These are phyloP conservation scores for Amanita muscaria DNA, from an alignment of 768 basidiomycete species.

Conservation along the genomic window DNA sequence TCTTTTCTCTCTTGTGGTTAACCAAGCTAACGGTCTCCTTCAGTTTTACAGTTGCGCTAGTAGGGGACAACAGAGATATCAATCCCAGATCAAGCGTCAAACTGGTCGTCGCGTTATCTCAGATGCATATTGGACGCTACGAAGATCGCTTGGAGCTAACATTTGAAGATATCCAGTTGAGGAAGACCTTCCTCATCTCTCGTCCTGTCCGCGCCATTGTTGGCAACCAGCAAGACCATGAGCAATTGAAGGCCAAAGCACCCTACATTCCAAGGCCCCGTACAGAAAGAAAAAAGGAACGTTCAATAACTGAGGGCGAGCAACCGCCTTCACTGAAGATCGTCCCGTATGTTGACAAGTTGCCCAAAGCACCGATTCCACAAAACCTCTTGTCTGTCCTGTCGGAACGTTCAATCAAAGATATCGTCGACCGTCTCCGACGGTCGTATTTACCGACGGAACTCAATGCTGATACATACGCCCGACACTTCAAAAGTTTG, in stretches of 20 bases:
- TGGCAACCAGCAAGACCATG: conserved; percentile 37
- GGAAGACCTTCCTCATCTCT: conserved; percentile 39
- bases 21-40: background rate
- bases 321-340: conserved; percentile 31
- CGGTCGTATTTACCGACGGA: conserved; percentile 30
- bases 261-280: conserved; percentile 39
- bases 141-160: conserved; percentile 46
- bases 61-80: conserved; percentile 16
- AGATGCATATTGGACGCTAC: conserved; percentile 35
- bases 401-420: conserved; percentile 17
- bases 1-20: background rate
- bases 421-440: conserved; percentile 23
- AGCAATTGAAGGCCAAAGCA: conserved; percentile 31
- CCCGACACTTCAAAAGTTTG: conserved; percentile 38
- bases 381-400: conserved; percentile 21
- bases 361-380: conserved; percentile 36
- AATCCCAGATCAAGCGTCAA: conserved; percentile 16
- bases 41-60: conserved; percentile 19
- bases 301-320: conserved; percentile 37
- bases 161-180: conserved; percentile 37
- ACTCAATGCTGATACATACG: conserved; percentile 32
- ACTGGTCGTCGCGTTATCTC: conserved; percentile 26
- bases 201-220: conserved; percentile 36
- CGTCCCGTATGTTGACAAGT: conserved; percentile 31
- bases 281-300: conserved; percentile 20